These are phyloP conservation scores for Colletotrichum chlorophyti DNA, from an alignment of 2,329 filamentous ascomycete species.

Conservation along the genomic window DNA sequence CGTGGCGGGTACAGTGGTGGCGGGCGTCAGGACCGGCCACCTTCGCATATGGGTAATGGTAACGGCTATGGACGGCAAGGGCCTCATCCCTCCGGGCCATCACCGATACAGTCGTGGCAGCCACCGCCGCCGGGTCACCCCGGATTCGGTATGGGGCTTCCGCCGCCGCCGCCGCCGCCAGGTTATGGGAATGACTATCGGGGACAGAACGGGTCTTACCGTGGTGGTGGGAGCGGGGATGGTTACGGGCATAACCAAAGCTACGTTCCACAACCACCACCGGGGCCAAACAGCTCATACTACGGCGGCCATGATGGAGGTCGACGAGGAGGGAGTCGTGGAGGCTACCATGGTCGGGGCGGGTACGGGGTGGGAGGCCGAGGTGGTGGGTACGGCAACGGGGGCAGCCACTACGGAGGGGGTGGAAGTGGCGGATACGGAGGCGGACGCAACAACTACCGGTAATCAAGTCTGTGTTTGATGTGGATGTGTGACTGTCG, in stretches of 20 bases:
- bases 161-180: constrained; percentile 55
- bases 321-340: constrained; percentile 6
- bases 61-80: constrained; percentile 28
- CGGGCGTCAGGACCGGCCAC: constrained; percentile 30
- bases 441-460: constrained; percentile 14
- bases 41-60: constrained; percentile 15
- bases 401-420: neutral
- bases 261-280: constrained; percentile 8
- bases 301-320: constrained; percentile 1
- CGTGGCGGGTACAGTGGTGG: constrained; percentile 51
- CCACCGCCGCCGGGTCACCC: constrained; percentile 53
- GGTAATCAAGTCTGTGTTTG: neutral
- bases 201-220: constrained; percentile 5
- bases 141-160: constrained; percentile 49
- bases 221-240: constrained; percentile 11
- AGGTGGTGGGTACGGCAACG: neutral
- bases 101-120: constrained; percentile 38
- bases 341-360: constrained; percentile 14
- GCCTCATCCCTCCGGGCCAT: neutral
- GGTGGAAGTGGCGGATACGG: constrained; percentile 4
- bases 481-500: too few species aligned
- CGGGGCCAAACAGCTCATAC: neutral
- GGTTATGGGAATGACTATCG: constrained; percentile 33
- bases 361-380: constrained; percentile 11
- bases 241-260: constrained; percentile 15